Evolutionary conservation across 352 stramenopile genomes (phyloP).

Genomic region (Phytophthora pinifolia): DNA sequence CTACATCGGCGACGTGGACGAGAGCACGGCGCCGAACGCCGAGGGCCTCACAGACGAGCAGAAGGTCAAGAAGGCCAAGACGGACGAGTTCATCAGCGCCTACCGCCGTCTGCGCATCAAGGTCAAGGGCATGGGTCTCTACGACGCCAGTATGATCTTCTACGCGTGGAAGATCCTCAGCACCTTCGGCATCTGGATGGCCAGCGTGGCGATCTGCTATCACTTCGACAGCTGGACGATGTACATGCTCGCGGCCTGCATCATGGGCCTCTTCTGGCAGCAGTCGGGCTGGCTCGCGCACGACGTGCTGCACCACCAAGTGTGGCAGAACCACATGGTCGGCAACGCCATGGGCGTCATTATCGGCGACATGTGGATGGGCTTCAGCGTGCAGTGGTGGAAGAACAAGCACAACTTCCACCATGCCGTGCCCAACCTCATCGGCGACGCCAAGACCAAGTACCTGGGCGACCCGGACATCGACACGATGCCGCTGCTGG

Average conservation of each 20-base stretch:
- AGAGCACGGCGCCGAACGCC: constrained; percentile 39
- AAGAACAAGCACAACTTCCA: constrained; percentile 99
- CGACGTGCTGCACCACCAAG: constrained; percentile 98
- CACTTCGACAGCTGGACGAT: constrained; percentile 73
- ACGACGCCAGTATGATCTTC: constrained; percentile 90
- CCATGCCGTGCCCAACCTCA: constrained; percentile 97
- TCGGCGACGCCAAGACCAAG: constrained; percentile 85
- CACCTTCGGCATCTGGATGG: constrained; percentile 90
- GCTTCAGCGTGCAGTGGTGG: constrained; percentile 97
- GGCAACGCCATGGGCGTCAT: constrained; percentile 93
- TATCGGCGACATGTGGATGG: constrained; percentile 97
- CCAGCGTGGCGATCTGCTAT: constrained; percentile 88
- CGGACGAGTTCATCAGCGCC: constrained; percentile 94
- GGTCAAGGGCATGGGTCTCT: constrained; percentile 94
- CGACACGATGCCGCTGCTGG: constrained; percentile 98
- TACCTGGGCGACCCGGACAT: constrained; percentile 96
- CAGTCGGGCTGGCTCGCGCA: constrained; percentile 98
- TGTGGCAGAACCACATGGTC: constrained; percentile 94
- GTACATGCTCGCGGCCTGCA: constrained; percentile 90
- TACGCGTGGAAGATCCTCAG: constrained; percentile 96
- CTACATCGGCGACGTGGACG: constrained; percentile 96
- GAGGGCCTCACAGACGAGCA: constrained; percentile 46
- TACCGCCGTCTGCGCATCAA: constrained; percentile 95
- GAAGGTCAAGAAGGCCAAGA: constrained; percentile 49
- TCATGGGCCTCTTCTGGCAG: constrained; percentile 98